Percentiles rank a stretch among this genome's conserved stretches.
Conservation (phyloP, 108 stramenopile species). For the Parmales sp. region DNA sequence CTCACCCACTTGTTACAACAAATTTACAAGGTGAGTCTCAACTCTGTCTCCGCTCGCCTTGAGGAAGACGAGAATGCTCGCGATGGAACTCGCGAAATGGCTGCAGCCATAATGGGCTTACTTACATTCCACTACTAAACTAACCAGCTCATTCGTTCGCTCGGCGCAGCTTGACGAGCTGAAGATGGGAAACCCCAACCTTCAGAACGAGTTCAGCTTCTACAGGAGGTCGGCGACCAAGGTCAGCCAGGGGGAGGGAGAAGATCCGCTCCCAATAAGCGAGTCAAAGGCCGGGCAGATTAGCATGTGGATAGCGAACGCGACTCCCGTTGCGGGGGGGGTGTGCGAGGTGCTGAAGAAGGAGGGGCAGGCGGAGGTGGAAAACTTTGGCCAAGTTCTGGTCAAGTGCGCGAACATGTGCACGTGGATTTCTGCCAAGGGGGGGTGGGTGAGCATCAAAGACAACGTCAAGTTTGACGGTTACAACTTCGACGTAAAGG, state of each 20-base stretch:
- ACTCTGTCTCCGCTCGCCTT: too few relatives aligned
- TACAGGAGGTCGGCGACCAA: not conserved
- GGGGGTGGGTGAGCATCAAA: not conserved
- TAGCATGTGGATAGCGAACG: conserved; percentile 5
- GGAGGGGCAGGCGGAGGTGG: not conserved
- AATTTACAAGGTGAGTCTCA: not conserved
- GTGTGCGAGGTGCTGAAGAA: not conserved
- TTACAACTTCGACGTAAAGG: too few relatives aligned
- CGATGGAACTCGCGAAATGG: not conserved
- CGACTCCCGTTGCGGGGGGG: not conserved
- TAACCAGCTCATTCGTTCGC: not conserved
- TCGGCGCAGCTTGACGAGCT: not conserved
- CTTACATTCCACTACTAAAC: too few relatives aligned
- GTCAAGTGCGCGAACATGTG: not conserved
- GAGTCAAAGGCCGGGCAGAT: not conserved
- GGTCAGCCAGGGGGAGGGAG: not conserved
- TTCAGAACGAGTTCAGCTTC: not conserved
- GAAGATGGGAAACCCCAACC: not conserved
- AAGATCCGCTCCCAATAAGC: not conserved
- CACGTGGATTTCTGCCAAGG: not conserved
- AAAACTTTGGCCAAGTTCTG: not conserved
- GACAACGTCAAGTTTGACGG: too few relatives aligned
- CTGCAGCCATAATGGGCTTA: too few relatives aligned
- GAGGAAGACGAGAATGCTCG: not conserved
- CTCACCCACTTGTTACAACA: not conserved